These are phyloP conservation scores for Penicillium diatomitis DNA, from an alignment of 495 filamentous ascomycete species.

Conservation along the genomic window DNA sequence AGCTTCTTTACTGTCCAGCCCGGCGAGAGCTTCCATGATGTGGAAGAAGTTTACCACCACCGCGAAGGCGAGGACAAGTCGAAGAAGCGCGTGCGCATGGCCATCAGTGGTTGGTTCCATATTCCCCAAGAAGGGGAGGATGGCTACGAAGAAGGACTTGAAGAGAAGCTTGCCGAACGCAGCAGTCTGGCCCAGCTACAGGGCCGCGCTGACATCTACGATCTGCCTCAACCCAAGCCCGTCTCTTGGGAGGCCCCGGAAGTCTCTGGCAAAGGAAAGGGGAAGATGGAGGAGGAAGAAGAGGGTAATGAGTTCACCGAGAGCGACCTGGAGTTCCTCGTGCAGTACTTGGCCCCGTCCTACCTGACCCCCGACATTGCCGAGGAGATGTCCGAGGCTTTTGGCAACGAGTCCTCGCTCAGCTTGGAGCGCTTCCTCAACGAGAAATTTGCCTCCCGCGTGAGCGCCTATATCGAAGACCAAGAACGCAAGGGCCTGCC, in stretches of 20 bases:
- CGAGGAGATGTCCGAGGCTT: conserved; percentile 67
- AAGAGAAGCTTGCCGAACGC: conserved; percentile 76
- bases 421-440: conserved; percentile 69
- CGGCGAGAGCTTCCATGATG: conserved; percentile 95
- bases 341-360: conserved; percentile 78
- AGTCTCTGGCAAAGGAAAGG: conserved; percentile 33
- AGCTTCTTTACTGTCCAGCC: conserved; percentile 98
- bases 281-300: conserved; percentile 32
- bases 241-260: conserved; percentile 30
- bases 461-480: conserved; percentile 59
- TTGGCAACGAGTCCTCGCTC: conserved; percentile 73
- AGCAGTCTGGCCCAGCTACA: conserved; percentile 88
- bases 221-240: conserved; percentile 61
- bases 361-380: conserved; percentile 94
- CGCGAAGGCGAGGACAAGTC: conserved; percentile 52
- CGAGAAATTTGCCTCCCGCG: conserved; percentile 58
- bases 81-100: conserved; percentile 77
- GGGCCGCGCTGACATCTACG: conserved; percentile 79
- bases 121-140: conserved; percentile 94
- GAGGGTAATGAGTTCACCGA: conserved; percentile 53
- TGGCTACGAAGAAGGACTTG: conserved; percentile 82
- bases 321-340: conserved; percentile 72
- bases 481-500: conserved; percentile 46
- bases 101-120: conserved; percentile 99
- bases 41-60: conserved; percentile 89